These are phyloP conservation scores for Candida sp. DNA, from an alignment of 1,139 yeast genomes.

Conservation along the genomic window DNA sequence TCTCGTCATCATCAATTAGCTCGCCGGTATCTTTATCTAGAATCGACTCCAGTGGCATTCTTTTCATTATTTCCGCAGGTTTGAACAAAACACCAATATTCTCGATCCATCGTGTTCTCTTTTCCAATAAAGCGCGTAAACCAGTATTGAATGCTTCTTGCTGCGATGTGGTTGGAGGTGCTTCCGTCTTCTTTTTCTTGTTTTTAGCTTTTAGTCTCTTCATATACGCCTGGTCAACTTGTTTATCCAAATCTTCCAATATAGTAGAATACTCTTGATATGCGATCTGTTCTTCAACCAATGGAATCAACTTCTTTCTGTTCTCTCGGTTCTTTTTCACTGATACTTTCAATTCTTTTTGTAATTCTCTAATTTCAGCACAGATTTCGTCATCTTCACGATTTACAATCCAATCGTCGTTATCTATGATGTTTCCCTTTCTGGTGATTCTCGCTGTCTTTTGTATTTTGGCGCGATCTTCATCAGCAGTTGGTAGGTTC, in stretches of 20 bases:
- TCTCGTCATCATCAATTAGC: conserved; percentile 42
- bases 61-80: conserved; percentile 65
- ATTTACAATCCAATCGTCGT: conserved; percentile 73
- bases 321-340: conserved; percentile 64
- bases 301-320: conserved; percentile 63
- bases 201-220: conserved; percentile 83
- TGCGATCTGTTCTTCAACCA: conserved; percentile 88
- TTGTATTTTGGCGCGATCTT: conserved; percentile 16
- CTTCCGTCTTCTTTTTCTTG: conserved; percentile 63
- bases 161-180: conserved; percentile 34
- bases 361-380: conserved; percentile 74
- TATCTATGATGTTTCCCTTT: conserved; percentile 44
- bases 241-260: conserved; percentile 90
- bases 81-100: conserved; percentile 84
- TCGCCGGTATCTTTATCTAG: conserved; percentile 38
- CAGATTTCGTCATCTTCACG: conserved; percentile 95
- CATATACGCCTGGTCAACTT: conserved; percentile 91
- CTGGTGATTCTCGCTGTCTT: conserved; percentile 16
- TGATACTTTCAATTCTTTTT: conserved; percentile 61
- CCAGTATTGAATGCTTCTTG: conserved; percentile 70
- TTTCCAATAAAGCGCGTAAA: conserved; percentile 74
- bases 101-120: conserved; percentile 83
- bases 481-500: conserved; percentile 44
- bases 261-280: conserved; percentile 93
- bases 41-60: conserved; percentile 67